phyloP scores from a whole-genome alignment of 352 stramenopile species.

The Pythium insidiosum region DNA sequence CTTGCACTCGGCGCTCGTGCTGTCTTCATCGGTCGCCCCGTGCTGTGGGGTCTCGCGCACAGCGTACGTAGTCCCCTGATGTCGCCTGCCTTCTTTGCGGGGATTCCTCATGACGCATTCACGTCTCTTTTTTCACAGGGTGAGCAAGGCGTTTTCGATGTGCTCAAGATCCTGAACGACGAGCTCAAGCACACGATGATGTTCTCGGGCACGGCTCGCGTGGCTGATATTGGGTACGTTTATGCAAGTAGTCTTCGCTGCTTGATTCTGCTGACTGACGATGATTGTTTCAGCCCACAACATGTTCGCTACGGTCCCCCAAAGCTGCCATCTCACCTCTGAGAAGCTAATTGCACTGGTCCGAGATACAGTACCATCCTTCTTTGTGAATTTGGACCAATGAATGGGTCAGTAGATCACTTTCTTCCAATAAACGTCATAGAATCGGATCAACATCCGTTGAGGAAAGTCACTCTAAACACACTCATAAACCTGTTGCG shows the following conservation, averaged over 20 bases:
- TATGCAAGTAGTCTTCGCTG: not conserved
- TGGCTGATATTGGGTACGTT: slow-evolving; percentile 68
- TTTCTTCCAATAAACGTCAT: slow-evolving; percentile 8
- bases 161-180: slow-evolving; percentile 88
- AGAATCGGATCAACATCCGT: slow-evolving; percentile 1
- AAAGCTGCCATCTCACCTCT: slow-evolving; percentile 14
- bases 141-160: slow-evolving; percentile 76
- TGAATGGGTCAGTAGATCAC: slow-evolving; percentile 1
- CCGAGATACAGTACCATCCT: not conserved
- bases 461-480: slow-evolving; percentile 4
- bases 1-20: slow-evolving; percentile 90
- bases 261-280: not conserved
- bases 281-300: slow-evolving; percentile 15
- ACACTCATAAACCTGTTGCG: not conserved
- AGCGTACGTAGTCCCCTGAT: slow-evolving; percentile 41
- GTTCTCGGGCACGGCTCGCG: slow-evolving; percentile 51
- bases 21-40: slow-evolving; percentile 91
- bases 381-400: slow-evolving; percentile 12
- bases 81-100: not conserved
- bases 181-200: slow-evolving; percentile 93
- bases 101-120: not conserved
- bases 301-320: slow-evolving; percentile 23
- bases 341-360: not conserved
- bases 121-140: slow-evolving; percentile 25
- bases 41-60: slow-evolving; percentile 91